phyloP scores from a whole-genome alignment of 169 alveolate species.

The Neospora caninum region DNA sequence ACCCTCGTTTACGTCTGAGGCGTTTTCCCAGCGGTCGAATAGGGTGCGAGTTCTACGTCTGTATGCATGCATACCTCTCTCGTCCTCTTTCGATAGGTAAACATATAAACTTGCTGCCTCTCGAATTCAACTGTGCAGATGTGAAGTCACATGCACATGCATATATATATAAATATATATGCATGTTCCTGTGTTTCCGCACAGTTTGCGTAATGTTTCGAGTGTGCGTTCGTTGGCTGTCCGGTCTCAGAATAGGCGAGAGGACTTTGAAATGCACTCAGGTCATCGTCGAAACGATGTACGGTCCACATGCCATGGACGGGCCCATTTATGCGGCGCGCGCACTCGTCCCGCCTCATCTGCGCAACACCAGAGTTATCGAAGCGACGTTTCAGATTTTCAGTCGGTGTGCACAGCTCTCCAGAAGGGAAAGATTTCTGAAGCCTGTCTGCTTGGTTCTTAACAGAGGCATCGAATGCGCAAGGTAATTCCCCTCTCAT shows the following conservation, averaged over 20 bases:
- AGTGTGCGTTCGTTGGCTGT: neutral
- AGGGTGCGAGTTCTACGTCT: too few species aligned
- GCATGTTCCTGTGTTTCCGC: neutral
- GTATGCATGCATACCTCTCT: too few species aligned
- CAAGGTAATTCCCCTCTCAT: conserved; percentile 23
- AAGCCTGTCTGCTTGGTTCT: conserved; percentile 54
- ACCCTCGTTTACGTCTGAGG: too few species aligned
- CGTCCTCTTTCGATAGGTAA: too few species aligned
- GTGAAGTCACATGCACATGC: too few species aligned
- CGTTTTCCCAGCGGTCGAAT: too few species aligned
- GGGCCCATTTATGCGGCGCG: conserved; percentile 75
- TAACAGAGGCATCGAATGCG: conserved; percentile 37
- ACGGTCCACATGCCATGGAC: conserved; percentile 73
- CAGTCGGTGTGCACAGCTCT: conserved; percentile 46
- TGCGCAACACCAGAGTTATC: conserved; percentile 70
- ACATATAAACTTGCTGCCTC: too few species aligned
- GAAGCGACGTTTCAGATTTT: conserved; percentile 64
- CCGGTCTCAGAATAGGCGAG: conserved; percentile 30
- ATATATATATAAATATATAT: too few species aligned
- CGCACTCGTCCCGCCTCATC: conserved; percentile 73
- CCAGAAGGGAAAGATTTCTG: neutral
- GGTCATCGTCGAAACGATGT: conserved; percentile 68
- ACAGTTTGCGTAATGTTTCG: neutral
- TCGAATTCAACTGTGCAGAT: too few species aligned
- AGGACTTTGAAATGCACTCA: conserved; percentile 55